Evolutionary conservation across 2,329 filamentous ascomycete genomes (phyloP).

Genomic region (Curvularia spicifera): DNA sequence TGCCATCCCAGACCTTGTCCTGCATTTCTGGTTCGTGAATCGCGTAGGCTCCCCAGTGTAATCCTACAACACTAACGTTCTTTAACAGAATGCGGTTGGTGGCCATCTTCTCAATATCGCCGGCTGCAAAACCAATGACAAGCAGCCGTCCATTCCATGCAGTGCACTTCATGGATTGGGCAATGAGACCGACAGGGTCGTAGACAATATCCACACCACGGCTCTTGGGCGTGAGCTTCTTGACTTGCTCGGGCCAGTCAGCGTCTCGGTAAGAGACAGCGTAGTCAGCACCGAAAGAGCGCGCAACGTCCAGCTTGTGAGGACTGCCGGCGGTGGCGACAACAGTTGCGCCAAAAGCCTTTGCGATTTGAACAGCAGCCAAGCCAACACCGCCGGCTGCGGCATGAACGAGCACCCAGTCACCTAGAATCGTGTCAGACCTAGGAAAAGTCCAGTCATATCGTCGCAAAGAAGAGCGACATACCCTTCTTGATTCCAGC

Average conservation of each 20-base stretch:
- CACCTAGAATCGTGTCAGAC: slow-evolving; percentile 57
- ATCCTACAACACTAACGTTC: slow-evolving; percentile 87
- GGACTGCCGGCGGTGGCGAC: slow-evolving; percentile 85
- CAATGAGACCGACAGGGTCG: slow-evolving; percentile 90
- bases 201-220: slow-evolving; percentile 89
- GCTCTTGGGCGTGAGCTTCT: slow-evolving; percentile 75
- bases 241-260: slow-evolving; percentile 71
- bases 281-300: slow-evolving; percentile 83
- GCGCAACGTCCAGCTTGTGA: slow-evolving; percentile 80
- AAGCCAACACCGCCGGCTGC: slow-evolving; percentile 91
- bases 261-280: slow-evolving; percentile 75
- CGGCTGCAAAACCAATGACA: slow-evolving; percentile 87
- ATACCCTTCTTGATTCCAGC: slow-evolving; percentile 70
- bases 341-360: slow-evolving; percentile 89
- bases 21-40: slow-evolving; percentile 74
- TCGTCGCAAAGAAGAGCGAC: background rate
- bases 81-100: slow-evolving; percentile 92
- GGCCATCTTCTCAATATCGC: slow-evolving; percentile 86
- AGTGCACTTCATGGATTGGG: slow-evolving; percentile 85
- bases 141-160: slow-evolving; percentile 91
- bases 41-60: slow-evolving; percentile 90
- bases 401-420: slow-evolving; percentile 89
- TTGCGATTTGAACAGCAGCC: slow-evolving; percentile 91
- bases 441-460: too few species aligned
- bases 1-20: slow-evolving; percentile 77